Percentiles rank a stretch among this genome's conserved stretches.
Evolutionary conservation across 148 eudicot genomes (phyloP).

Genomic region (Camellia lanceoleosa): DNA sequence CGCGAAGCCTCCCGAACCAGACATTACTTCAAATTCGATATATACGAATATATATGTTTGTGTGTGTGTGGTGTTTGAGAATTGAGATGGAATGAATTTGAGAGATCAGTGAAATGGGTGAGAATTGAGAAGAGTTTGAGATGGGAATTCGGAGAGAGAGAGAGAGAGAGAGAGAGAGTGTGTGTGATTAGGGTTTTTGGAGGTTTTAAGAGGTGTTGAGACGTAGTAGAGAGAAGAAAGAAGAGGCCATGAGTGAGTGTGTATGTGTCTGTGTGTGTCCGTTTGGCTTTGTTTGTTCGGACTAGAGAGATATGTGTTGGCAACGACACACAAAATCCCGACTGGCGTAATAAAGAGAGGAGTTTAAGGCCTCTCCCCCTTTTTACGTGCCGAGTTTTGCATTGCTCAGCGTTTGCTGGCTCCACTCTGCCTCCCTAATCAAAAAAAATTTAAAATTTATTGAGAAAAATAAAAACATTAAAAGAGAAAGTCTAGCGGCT

Average conservation of each 20-base stretch:
- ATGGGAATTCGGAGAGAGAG: neutral
- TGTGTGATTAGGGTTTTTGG: constrained; percentile 19
- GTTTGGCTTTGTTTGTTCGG: neutral
- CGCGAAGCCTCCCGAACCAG: constrained; percentile 33
- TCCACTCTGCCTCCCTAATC: too few species aligned
- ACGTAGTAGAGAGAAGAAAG: neutral
- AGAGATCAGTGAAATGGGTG: constrained; percentile 6
- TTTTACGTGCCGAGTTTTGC: neutral
- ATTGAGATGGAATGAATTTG: neutral
- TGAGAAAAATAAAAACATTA: too few species aligned
- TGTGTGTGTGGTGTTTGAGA: neutral
- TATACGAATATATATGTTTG: neutral
- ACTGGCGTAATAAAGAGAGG: neutral
- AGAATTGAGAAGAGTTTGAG: neutral
- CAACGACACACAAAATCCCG: neutral
- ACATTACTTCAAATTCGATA: constrained; percentile 17
- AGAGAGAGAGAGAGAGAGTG: neutral
- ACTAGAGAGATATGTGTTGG: too few species aligned
- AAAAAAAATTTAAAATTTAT: too few species aligned
- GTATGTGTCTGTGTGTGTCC: neutral
- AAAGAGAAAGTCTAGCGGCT: too few species aligned
- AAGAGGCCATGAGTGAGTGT: neutral
- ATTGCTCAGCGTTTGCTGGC: neutral
- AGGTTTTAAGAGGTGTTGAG: constrained; percentile 9
- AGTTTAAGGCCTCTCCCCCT: neutral